These are phyloP conservation scores for Phenoliferia sp. DNA, from an alignment of 1,284 basidiomycete genomes.

Conservation along the genomic window DNA sequence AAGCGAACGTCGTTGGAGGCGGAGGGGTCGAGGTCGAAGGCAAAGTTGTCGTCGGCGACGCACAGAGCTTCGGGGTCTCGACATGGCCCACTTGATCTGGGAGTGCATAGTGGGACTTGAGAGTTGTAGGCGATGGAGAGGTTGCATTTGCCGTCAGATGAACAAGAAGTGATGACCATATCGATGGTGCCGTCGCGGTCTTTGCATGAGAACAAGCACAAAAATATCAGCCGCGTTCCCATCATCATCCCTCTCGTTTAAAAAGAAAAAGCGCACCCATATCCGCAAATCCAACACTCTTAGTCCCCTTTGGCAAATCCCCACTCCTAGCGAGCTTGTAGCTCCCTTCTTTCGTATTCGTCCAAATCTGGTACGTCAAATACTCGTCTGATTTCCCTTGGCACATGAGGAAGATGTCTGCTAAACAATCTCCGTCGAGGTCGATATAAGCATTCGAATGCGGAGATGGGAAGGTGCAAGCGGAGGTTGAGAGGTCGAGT, in stretches of 20 bases:
- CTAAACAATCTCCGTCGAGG: constrained; percentile 90
- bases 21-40: constrained; percentile 58
- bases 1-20: constrained; percentile 14
- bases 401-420: constrained; percentile 91
- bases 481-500: constrained; percentile 47
- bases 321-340: constrained; percentile 66
- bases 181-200: constrained; percentile 96
- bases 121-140: constrained; percentile 93
- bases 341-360: constrained; percentile 69
- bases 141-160: constrained; percentile 66
- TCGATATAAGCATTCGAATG: constrained; percentile 96
- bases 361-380: constrained; percentile 80
- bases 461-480: constrained; percentile 72
- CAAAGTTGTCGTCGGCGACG: constrained; percentile 70
- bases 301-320: constrained; percentile 68
- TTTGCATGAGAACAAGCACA: constrained; percentile 39
- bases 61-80: constrained; percentile 76
- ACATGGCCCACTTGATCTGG: constrained; percentile 48
- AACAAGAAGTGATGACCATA: constrained; percentile 84
- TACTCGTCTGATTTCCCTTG: constrained; percentile 44
- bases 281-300: constrained; percentile 83
- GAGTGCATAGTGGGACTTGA: constrained; percentile 73
- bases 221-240: neutral
- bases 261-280: constrained; percentile 58
- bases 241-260: neutral